Evolutionary conservation across 495 filamentous ascomycete species (phyloP).

Genomic region (Podospora bellae-mahoneyi): DNA sequence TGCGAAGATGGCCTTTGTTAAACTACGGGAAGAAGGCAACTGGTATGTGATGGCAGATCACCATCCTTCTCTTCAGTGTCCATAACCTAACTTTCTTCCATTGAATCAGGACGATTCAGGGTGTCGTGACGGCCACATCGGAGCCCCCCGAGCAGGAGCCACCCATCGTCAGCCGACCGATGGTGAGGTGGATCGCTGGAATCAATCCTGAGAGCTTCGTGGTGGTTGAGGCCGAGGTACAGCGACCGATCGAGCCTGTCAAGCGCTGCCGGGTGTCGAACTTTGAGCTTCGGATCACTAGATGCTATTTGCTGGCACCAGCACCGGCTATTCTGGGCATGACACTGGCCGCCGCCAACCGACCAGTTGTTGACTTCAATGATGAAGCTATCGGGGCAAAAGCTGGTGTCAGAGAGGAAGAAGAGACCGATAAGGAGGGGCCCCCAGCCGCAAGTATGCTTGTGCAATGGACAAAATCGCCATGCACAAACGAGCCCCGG

Average conservation of each 20-base stretch:
- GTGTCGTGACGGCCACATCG: slow-evolving; percentile 48
- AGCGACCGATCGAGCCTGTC: slow-evolving; percentile 77
- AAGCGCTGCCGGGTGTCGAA: slow-evolving; percentile 71
- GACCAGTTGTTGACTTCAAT: slow-evolving; percentile 61
- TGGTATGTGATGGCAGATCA: slow-evolving; percentile 38
- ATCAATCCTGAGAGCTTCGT: slow-evolving; percentile 83
- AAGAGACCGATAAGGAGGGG: slow-evolving; percentile 27
- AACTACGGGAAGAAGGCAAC: slow-evolving; percentile 75
- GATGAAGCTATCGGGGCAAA: slow-evolving; percentile 49
- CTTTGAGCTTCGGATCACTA: slow-evolving; percentile 82
- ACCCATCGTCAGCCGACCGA: slow-evolving; percentile 63
- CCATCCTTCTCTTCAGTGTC: too few species aligned
- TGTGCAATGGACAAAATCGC: slow-evolving; percentile 83
- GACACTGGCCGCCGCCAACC: slow-evolving; percentile 64
- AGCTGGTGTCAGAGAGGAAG: too few species aligned
- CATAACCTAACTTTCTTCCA: too few species aligned
- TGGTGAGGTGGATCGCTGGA: slow-evolving; percentile 78
- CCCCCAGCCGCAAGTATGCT: slow-evolving; percentile 66
- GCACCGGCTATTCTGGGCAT: slow-evolving; percentile 64
- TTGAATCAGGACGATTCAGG: slow-evolving; percentile 55
- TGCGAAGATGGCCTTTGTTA: slow-evolving; percentile 86
- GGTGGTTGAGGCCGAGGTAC: slow-evolving; percentile 72
- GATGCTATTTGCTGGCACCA: slow-evolving; percentile 64
- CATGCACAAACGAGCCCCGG: slow-evolving; percentile 82
- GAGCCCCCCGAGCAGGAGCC: slow-evolving; percentile 40